phyloP scores from a whole-genome alignment of 768 basidiomycete genomes.

The Leccinum boreale region DNA sequence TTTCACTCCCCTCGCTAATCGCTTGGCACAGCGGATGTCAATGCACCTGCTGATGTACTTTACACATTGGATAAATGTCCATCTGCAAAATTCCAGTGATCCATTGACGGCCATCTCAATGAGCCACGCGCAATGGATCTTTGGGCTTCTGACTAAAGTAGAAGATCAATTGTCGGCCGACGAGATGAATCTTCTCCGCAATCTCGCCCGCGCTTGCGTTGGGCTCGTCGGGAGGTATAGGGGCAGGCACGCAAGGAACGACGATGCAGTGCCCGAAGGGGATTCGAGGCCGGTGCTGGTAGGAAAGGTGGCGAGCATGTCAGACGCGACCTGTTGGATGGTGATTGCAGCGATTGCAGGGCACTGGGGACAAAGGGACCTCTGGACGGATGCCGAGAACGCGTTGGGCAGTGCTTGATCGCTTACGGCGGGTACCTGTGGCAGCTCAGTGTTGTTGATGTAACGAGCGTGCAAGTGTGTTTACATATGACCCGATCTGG shows the following conservation, averaged over 20 bases:
- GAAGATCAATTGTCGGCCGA: constrained; percentile 71
- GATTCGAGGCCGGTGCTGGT: neutral
- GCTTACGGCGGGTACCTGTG: neutral
- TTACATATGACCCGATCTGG: neutral
- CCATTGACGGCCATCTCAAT: constrained; percentile 43
- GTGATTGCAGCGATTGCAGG: constrained; percentile 60
- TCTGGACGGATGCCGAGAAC: constrained; percentile 76
- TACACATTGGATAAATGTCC: constrained; percentile 70
- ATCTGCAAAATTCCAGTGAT: constrained; percentile 45
- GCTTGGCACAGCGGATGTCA: constrained; percentile 51
- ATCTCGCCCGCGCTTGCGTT: constrained; percentile 69
- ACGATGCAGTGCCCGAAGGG: constrained; percentile 4
- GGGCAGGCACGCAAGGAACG: constrained; percentile 21
- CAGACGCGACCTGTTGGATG: constrained; percentile 66
- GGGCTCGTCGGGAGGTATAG: constrained; percentile 39
- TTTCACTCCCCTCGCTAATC: constrained; percentile 6
- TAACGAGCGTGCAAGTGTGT: constrained; percentile 8
- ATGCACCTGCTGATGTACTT: constrained; percentile 83
- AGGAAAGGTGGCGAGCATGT: constrained; percentile 31
- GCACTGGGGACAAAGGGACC: constrained; percentile 76
- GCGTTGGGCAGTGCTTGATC: constrained; percentile 33
- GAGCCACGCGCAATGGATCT: constrained; percentile 74
- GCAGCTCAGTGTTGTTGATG: neutral
- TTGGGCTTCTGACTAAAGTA: constrained; percentile 64
- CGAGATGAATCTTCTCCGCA: constrained; percentile 74